phyloP scores from a whole-genome alignment of 1,284 basidiomycete species.

The Chondrostereum purpureum region DNA sequence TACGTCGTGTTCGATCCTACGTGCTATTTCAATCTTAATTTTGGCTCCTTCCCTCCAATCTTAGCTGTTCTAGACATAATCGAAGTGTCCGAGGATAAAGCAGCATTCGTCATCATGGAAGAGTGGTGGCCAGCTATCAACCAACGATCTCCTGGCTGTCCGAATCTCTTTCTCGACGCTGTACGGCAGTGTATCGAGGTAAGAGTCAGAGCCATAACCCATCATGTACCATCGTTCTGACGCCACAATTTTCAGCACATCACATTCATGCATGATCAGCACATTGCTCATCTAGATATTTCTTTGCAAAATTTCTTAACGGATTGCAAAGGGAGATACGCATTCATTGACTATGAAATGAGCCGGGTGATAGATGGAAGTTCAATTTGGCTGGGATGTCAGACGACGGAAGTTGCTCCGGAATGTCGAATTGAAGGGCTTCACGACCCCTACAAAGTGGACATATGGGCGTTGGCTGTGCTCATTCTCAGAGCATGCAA shows the following conservation, averaged over 20 bases:
- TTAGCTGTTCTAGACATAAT: constrained; percentile 61
- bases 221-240: constrained; percentile 1
- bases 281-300: constrained; percentile 65
- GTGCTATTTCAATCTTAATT: constrained; percentile 3
- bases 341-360: constrained; percentile 69
- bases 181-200: constrained; percentile 65
- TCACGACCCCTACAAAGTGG: constrained; percentile 51
- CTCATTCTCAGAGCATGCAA: constrained; percentile 58
- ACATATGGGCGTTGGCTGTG: constrained; percentile 63
- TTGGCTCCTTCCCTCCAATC: constrained; percentile 1
- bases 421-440: constrained; percentile 50
- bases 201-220: constrained; percentile 11
- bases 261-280: constrained; percentile 61
- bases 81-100: constrained; percentile 40
- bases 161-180: constrained; percentile 47
- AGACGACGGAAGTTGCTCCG: constrained; percentile 63
- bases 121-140: constrained; percentile 64
- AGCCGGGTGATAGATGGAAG: constrained; percentile 47
- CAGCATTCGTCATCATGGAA: constrained; percentile 71
- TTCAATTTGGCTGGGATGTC: not conserved
- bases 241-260: constrained; percentile 46
- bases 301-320: constrained; percentile 63
- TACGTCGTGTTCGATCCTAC: constrained; percentile 29
- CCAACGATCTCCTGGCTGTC: constrained; percentile 41
- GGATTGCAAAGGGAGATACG: constrained; percentile 54